Evolutionary conservation across 2,329 filamentous ascomycete genomes (phyloP), one percentile per base, ranked within the genome.

Genomic region (Ramichloridium luteum): DNA sequence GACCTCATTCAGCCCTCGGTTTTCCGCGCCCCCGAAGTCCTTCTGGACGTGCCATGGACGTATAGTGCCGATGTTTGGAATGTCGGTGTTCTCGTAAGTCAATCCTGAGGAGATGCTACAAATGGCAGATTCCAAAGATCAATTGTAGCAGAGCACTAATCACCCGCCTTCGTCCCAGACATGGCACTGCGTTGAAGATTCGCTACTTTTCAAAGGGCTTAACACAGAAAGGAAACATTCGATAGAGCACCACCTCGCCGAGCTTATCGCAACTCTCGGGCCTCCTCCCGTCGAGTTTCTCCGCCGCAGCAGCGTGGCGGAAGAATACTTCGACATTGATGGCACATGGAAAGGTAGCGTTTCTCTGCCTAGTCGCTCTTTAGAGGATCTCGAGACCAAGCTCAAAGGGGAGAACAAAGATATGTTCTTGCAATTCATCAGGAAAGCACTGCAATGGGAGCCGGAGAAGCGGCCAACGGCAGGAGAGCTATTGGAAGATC

Each of bases 381-480:
- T n/a, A n/a, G n/a, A n/a, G n/a, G n/a, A n/a, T n/a, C n/a, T n/a
- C n/a, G n/a, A n/a, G 5, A 34, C 4, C n/a, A 33, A 10, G 12
- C 29, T 40, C 4, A 26, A 13, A 11, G 44, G 43, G 5, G 32
- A 49, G 6, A 37, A 50, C 13, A 52, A 51, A 34, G 28, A 40
- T 13, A 13, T 32, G 1, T 59, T 57, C 29, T 25, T 58, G 15
- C 27, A 27, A 3, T 56, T 56, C 25, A 41, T 57, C 39, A 40
- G 46, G 13, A 51, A 48, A 32, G 56, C 57, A 50, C 37, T 59
- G 28, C 46, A 49, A 16, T 58, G 54, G 56, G 47, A 38, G 16
- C 55, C 54, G 0, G 54, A 58, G n/a, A 50, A 60, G 18, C 47
- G 57, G 25, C 48, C 40, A 30, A 53, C 52, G 3, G 55, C 59